Base-by-base conservation (phyloP, 805 yeast species). In the Kluyveromyces aestuarii region DNA sequence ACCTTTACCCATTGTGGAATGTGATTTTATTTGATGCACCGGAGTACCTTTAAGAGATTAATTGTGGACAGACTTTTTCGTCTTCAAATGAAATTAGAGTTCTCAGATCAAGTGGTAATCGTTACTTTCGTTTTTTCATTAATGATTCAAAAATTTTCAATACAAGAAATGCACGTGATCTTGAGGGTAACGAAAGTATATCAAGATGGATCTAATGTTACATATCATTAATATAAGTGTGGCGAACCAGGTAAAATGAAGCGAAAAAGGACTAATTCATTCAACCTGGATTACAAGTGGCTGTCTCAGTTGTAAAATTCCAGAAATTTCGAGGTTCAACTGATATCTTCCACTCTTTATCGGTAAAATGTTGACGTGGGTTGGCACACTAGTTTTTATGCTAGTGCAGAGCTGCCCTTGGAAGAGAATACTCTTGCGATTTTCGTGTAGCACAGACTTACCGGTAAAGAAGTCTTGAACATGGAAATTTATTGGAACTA, bases 1-100 rank as follows among this genome's bases (percentile, higher is more conserved):
- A 40, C 73, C 72, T 57, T 72, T 75, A 51, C 75, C 77, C 80
- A 76, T 76, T 40, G 42, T 50, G 21, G 8, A 37, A n/a, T 6
- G 25, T 27, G 14, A 30, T 30, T 30, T 30, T 10, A 30, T 30
- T 2, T 30, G 4, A 13, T 30, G 35, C 11, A 11, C 35, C 2
- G 7, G 14, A 30, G 35, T 13, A 11, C 7, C 35, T 30, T 30
- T 11, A 7, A 5, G 7, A 13, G 35, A 11, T 30, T 30, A 13
- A 30, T 30, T 13, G 14, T 11, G 11, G 35, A 30, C 4, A 8
- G 35, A 3, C 14, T 30, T n/a, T n/a, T n/a, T n/a, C n/a, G n/a
- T n/a, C n/a, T n/a, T n/a, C n/a, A n/a, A n/a, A n/a, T n/a, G n/a
- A n/a, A n/a, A n/a, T n/a, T n/a, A n/a, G n/a, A n/a, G n/a, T n/a